A percentile compares a stretch with the other conserved stretches of the same genome.
Conservation (phyloP, 2,329 filamentous ascomycete genomes). For the Ophiognomonia clavigignenti-juglandacearum region DNA sequence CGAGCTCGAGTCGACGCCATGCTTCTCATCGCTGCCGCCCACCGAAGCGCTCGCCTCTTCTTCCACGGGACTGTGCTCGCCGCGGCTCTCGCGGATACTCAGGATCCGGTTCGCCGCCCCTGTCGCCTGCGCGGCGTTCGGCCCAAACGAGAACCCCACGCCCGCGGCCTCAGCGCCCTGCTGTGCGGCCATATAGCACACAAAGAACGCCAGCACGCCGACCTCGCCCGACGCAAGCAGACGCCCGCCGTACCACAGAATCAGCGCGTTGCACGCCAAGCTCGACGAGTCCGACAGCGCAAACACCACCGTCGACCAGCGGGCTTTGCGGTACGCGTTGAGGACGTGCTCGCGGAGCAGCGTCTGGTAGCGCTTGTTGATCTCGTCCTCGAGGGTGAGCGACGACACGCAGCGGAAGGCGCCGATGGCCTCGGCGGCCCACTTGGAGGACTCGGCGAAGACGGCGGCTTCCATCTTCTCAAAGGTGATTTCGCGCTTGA, state of each 20-base stretch:
- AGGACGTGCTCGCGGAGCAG: constrained; percentile 56
- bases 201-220: constrained; percentile 41
- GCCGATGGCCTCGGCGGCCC: constrained; percentile 68
- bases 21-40: constrained; percentile 19
- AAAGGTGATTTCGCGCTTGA: constrained; percentile 60
- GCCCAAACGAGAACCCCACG: constrained; percentile 62
- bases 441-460: constrained; percentile 68
- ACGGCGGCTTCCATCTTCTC: constrained; percentile 64
- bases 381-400: constrained; percentile 64
- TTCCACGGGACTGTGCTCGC: background rate
- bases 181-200: constrained; percentile 61
- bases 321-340: constrained; percentile 56
- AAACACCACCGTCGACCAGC: constrained; percentile 60
- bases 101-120: constrained; percentile 58
- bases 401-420: constrained; percentile 69
- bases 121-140: constrained; percentile 56
- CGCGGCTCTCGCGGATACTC: constrained; percentile 36
- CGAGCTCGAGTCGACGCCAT: too few relatives aligned
- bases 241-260: constrained; percentile 63
- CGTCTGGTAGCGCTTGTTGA: constrained; percentile 54
- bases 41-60: background rate
- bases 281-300: constrained; percentile 65
- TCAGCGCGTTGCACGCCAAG: constrained; percentile 57
- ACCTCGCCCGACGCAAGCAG: constrained; percentile 51
- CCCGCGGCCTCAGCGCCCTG: constrained; percentile 64